Base-by-base conservation (phyloP, 2,329 filamentous ascomycete genomes). In the Periconia macrospinosa region DNA sequence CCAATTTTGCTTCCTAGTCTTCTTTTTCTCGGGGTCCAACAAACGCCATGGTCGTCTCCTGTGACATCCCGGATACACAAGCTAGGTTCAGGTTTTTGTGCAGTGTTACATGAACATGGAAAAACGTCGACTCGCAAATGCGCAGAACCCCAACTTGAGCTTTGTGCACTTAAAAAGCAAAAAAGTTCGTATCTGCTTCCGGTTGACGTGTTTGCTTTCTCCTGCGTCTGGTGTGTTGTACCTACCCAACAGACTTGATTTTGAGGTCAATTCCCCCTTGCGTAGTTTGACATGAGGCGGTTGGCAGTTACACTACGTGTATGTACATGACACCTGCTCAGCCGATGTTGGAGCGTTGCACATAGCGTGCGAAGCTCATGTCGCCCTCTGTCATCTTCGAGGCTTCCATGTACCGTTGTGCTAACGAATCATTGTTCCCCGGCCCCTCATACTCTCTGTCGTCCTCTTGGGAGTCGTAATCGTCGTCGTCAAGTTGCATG, bases 401-500 rank as follows among this genome's bases (percentile, higher is more conserved):
- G 0, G 92, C 90, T 42, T 90, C 83, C 69, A 89, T 83, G 70
- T 97, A 97, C 59, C 91, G 81, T 47, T 85, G 79, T 67, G 90
- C 86, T 45, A 96, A 79, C 13, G 65, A 82, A 42, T 85, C 82
- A 1, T 81, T 81, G 37, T 82, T 82, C 9, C 83, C 81, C 23
- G 43, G 43, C 20, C 43, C 41, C 14, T 42, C 47, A 23, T 49
- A 43, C 6, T 37, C 33, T n/a, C 33, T 37, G 40, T 84, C 82
- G 20, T 86, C 83, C 17, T 83, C 83, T 19, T 69, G 66, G 37
- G 75, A 70, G 41, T 85, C 81, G 40, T 85, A 81, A 1, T 79
- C 81, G 35, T 83, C 82, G 8, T 82, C 80, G 20, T 84, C 82
- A 49, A 75, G 71, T 41, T 76, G 73, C 15, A 69, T 75, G 35